Percentiles rank a stretch among this genome's conserved stretches.
These are phyloP conservation scores for Cladorrhinum sp. DNA, from an alignment of 2,329 filamentous ascomycete species.

Conservation along the genomic window DNA sequence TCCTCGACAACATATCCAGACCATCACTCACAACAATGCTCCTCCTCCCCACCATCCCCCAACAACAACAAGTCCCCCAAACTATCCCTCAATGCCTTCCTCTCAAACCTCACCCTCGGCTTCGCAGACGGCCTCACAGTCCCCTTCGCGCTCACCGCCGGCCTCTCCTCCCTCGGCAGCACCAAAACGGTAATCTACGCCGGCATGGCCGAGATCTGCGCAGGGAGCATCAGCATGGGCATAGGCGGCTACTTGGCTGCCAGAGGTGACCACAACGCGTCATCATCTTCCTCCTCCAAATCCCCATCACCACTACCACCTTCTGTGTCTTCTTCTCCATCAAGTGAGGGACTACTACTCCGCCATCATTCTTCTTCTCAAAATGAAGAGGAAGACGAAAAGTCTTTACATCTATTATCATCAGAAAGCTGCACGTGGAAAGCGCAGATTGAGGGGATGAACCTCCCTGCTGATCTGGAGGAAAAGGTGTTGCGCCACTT, in stretches of 20 bases:
- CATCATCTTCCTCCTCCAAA: background rate
- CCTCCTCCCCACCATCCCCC: background rate
- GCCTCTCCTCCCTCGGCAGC: slow-evolving; percentile 60
- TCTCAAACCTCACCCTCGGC: slow-evolving; percentile 43
- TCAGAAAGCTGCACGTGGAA: background rate
- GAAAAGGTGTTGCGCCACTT: background rate
- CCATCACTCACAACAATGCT: background rate
- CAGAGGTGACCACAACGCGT: background rate
- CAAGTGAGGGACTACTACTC: background rate
- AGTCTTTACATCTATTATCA: background rate
- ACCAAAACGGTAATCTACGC: slow-evolving; percentile 65
- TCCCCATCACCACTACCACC: background rate
- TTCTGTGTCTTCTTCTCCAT: too few species aligned
- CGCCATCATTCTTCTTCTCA: too few species aligned
- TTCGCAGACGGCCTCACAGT: slow-evolving; percentile 73
- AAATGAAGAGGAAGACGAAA: background rate
- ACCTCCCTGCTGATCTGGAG: background rate
- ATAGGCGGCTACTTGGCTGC: slow-evolving; percentile 67
- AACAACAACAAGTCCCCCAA: too few species aligned
- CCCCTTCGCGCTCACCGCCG: slow-evolving; percentile 70
- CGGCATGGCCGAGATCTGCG: slow-evolving; percentile 67
- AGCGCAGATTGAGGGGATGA: background rate
- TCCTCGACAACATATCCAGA: background rate
- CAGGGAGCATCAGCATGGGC: slow-evolving; percentile 71
- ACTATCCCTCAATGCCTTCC: background rate